Conservation (phyloP, 1,284 basidiomycete genomes). For the Agaricales sp. region DNA sequence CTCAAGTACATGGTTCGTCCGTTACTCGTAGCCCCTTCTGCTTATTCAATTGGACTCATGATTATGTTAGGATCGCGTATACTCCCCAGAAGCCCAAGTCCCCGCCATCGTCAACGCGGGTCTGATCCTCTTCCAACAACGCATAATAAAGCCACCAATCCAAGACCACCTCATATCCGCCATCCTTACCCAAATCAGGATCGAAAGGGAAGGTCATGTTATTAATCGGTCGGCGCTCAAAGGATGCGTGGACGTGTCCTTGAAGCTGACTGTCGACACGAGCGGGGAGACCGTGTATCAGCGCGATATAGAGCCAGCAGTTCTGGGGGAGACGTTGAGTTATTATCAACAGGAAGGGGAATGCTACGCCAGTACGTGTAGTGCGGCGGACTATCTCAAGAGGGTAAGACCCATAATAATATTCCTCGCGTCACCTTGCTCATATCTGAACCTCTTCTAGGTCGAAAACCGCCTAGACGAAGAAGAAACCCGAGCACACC, state of each 20-base stretch:
- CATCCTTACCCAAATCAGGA: conserved; percentile 79
- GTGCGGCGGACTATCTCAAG: conserved; percentile 77
- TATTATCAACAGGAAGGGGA: conserved; percentile 81
- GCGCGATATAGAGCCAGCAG: conserved; percentile 76
- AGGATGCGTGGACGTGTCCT: conserved; percentile 83
- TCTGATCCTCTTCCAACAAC: conserved; percentile 74
- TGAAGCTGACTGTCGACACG: conserved; percentile 49
- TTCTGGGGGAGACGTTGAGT: conserved; percentile 67
- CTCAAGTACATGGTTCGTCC: conserved; percentile 88
- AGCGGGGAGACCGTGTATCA: conserved; percentile 67
- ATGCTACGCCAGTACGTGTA: conserved; percentile 61
- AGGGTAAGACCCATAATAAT: conserved; percentile 52
- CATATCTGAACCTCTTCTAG: conserved; percentile 27
- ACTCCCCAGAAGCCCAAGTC: conserved; percentile 62
- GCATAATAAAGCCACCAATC: conserved; percentile 80
- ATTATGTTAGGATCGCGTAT: conserved; percentile 73
- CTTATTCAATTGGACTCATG: conserved; percentile 6
- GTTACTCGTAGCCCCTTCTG: background rate
- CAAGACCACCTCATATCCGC: conserved; percentile 76
- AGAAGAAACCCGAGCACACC: conserved; percentile 81
- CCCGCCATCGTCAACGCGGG: conserved; percentile 82
- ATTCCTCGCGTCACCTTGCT: conserved; percentile 1
- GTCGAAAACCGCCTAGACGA: conserved; percentile 77
- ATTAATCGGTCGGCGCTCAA: conserved; percentile 91
- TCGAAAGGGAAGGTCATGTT: conserved; percentile 85